These are phyloP conservation scores for Barnettozyma sp. DNA, from an alignment of 805 yeast genomes.

Conservation along the genomic window DNA sequence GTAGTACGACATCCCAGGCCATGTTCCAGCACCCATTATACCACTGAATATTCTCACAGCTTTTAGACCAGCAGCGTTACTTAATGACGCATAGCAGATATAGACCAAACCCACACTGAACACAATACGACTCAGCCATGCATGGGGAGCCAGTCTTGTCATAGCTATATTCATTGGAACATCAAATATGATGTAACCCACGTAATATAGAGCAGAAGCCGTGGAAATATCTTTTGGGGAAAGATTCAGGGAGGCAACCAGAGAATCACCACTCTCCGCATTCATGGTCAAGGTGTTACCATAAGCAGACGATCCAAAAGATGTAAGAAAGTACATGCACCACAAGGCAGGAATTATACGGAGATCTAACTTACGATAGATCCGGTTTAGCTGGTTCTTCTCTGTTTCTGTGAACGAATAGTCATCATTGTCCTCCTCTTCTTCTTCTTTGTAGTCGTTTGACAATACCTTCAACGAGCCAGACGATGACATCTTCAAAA, in stretches of 20 bases:
- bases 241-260: conserved; percentile 44
- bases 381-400: conserved; percentile 37
- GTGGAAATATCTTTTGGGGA: conserved; percentile 54
- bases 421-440: conserved; percentile 1
- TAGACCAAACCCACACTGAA: conserved; percentile 73
- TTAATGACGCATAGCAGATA: conserved; percentile 60
- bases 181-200: conserved; percentile 78
- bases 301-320: conserved; percentile 71
- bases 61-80: conserved; percentile 51
- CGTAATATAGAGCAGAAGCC: conserved; percentile 76
- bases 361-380: conserved; percentile 56
- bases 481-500: no score
- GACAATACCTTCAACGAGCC: conserved; percentile 5
- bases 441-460: conserved; percentile 8
- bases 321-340: conserved; percentile 70
- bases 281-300: conserved; percentile 83
- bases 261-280: conserved; percentile 50
- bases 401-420: conserved; percentile 23
- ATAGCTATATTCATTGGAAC: conserved; percentile 81
- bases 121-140: conserved; percentile 77
- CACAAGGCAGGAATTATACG: conserved; percentile 80
- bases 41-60: conserved; percentile 72
- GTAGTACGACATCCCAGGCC: conserved; percentile 89
- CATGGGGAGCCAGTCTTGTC: conserved; percentile 80
- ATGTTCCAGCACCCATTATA: conserved; percentile 74